A percentile compares a stretch with the other conserved stretches of the same genome.
These are phyloP conservation scores for Verbena officinalis DNA, from an alignment of 257 asterid genomes.

Conservation along the genomic window DNA sequence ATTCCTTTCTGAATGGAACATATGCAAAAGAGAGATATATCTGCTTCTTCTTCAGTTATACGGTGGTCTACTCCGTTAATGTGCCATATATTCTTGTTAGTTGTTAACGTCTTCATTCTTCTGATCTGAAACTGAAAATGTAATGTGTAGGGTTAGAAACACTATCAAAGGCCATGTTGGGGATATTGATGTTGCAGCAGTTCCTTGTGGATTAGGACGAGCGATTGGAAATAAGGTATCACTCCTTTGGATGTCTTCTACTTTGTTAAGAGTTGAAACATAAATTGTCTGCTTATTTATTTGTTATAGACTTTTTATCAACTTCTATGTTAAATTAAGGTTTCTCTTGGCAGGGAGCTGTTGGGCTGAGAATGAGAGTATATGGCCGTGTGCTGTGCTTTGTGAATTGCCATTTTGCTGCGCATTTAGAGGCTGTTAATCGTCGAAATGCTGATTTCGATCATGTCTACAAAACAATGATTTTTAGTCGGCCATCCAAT, in stretches of 20 bases:
- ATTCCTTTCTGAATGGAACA: constrained; percentile 20
- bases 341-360: constrained; percentile 82
- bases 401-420: constrained; percentile 98
- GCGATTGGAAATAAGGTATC: constrained; percentile 95
- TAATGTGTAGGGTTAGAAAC: constrained; percentile 74
- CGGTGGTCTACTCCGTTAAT: background rate
- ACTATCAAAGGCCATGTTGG: constrained; percentile 68
- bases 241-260: constrained; percentile 13
- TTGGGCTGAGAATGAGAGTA: constrained; percentile 94
- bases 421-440: constrained; percentile 87
- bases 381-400: constrained; percentile 82
- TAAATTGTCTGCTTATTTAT: background rate
- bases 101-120: background rate
- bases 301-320: constrained; percentile 4
- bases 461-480: constrained; percentile 87
- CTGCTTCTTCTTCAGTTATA: constrained; percentile 9
- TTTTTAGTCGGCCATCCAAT: constrained; percentile 81
- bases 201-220: constrained; percentile 97
- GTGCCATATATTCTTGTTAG: constrained; percentile 12
- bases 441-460: constrained; percentile 97
- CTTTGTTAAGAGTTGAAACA: constrained; percentile 8
- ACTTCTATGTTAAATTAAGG: constrained; percentile 10
- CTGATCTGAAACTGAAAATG: constrained; percentile 23
- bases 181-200: constrained; percentile 97
- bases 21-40: constrained; percentile 11